Evolutionary conservation across 345 rosid genomes (phyloP), one percentile per base, ranked within the genome.

Genomic region (Brassica carinata): DNA sequence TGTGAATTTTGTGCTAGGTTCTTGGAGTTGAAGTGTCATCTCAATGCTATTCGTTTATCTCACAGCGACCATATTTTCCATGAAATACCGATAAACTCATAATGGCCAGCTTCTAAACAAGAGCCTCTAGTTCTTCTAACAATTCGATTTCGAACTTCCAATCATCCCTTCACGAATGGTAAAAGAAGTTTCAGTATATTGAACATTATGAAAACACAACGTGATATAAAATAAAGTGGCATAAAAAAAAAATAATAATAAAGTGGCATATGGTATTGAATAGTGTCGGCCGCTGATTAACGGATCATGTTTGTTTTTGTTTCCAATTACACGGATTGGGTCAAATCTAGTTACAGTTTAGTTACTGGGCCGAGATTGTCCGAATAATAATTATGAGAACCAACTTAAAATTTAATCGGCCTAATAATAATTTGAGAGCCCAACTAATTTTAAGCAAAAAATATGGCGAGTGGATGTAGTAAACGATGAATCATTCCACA

Each of bases 41-140:
- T 0, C 0, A 18, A 76, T 15, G 26, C 15, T 71, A n/a, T 62
- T 74, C 7, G 63, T 74, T 74, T 87, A 85, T 4, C 90, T 90
- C 13, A 84, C 85, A 61, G 92, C 92, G 9, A 90, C 96, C 29
- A 95, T 86, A 82, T 87, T 90, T 27, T 94, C 98, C 97, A 95
- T 89, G 78, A 93, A 83, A 71, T 93, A 73, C 94, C 93, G 19
- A 91, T 79, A 55, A 90, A 86, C 87, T 84, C 96, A 26, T 87
- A 92, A 85, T 89, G 89, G 69, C 98, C 94, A 73, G 87, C 86
- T 71, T 90, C 88, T 26, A 88, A 51, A 97, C 98, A 30, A 89
- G 93, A 67, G 83, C 80, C 88, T 92, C 98, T 83, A 89, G 83
- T 84, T 29, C 4, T 29, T 29, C 31, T 29, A 11, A 67, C 75